phyloP scores from a whole-genome alignment of 768 basidiomycete species.

The Trametes cinnabarina region DNA sequence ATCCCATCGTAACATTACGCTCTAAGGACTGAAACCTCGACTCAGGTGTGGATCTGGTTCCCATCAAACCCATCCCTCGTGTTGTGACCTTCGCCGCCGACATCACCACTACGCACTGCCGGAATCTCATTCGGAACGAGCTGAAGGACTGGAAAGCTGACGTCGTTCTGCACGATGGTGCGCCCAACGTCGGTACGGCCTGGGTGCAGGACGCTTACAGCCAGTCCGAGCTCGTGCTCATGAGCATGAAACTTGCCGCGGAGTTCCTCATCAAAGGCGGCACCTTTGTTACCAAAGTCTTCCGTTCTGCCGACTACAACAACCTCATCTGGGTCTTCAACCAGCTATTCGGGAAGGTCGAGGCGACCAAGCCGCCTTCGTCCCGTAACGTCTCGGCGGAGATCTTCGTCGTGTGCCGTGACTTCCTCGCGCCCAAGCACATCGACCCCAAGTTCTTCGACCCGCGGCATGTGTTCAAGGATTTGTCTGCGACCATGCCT shows the following conservation, averaged over 20 bases:
- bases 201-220: conserved; percentile 99
- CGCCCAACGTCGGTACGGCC: conserved; percentile 98
- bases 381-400: conserved; percentile 99
- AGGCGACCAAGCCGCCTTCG: conserved; percentile 97
- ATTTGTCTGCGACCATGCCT: conserved; percentile 53
- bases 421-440: conserved; percentile 89
- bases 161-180: conserved; percentile 97
- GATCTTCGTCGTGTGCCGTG: conserved; percentile 97
- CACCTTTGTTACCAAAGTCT: conserved; percentile 97
- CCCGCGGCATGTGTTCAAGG: conserved; percentile 97
- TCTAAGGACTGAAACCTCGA: conserved; percentile 15
- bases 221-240: conserved; percentile 94
- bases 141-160: conserved; percentile 99
- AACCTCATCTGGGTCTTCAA: conserved; percentile 98
- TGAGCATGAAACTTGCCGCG: conserved; percentile 91
- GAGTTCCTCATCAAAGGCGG: conserved; percentile 93
- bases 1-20: neutral
- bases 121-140: conserved; percentile 79
- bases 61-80: conserved; percentile 93
- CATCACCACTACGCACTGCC: conserved; percentile 90
- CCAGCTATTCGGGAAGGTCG: conserved; percentile 93
- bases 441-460: conserved; percentile 99
- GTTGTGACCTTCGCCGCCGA: conserved; percentile 91
- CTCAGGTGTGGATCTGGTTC: conserved; percentile 89
- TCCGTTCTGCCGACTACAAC: conserved; percentile 98